Conservation (phyloP, 352 stramenopile genomes). For the Phytophthora megakarya region DNA sequence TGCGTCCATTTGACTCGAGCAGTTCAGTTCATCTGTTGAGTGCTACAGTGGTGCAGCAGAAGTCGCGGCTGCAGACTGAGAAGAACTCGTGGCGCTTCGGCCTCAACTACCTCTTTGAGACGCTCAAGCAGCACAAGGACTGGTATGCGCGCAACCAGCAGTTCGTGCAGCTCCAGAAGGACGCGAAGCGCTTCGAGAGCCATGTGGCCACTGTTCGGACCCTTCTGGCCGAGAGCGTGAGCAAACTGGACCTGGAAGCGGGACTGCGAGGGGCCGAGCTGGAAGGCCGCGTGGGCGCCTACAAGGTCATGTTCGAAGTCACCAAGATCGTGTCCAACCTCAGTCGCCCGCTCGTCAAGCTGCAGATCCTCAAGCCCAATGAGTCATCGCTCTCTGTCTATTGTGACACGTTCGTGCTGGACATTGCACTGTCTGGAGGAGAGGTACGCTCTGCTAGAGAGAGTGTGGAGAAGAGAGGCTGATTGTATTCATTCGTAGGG, state of each 20-base stretch:
- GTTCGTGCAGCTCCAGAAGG: constrained; percentile 86
- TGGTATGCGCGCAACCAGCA: constrained; percentile 90
- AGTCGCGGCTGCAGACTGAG: constrained; percentile 72
- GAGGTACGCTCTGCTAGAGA: constrained; percentile 65
- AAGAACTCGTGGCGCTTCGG: constrained; percentile 90
- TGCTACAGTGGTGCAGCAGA: constrained; percentile 70
- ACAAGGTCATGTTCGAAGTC: constrained; percentile 91
- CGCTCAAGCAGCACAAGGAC: constrained; percentile 89
- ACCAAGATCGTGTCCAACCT: constrained; percentile 88
- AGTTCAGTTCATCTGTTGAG: too few species aligned
- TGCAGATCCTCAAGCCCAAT: constrained; percentile 88
- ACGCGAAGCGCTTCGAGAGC: constrained; percentile 77
- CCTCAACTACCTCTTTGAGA: constrained; percentile 90
- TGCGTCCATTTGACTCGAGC: constrained; percentile 25
- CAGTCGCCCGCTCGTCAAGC: constrained; percentile 83
- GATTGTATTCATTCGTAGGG: constrained; percentile 26
- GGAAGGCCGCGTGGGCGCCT: constrained; percentile 81
- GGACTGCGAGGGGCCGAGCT: constrained; percentile 84
- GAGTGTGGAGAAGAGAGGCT: constrained; percentile 24
- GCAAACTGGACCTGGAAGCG: constrained; percentile 82
- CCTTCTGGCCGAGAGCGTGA: constrained; percentile 81
- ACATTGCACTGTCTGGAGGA: constrained; percentile 78
- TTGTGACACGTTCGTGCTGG: constrained; percentile 89
- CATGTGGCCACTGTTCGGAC: constrained; percentile 74
- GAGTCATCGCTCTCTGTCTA: constrained; percentile 87